These are phyloP conservation scores for Taxillus chinensis DNA, from an alignment of 164 flowering plant genomes.

Conservation along the genomic window DNA sequence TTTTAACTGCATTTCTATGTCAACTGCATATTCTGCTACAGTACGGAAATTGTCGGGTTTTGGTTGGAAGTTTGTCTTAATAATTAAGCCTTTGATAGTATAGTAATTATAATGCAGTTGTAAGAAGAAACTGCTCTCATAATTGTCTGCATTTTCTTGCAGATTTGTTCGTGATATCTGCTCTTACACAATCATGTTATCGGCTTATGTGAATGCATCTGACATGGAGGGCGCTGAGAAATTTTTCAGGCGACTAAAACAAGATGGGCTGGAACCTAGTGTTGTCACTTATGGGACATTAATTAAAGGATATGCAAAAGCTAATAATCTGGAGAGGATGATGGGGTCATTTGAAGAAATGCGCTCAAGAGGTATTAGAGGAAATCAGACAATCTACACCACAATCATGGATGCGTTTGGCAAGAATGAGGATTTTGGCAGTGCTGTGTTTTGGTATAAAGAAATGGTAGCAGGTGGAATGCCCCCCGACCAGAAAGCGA, in stretches of 20 bases:
- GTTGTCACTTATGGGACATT: constrained; percentile 76
- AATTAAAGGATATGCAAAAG: constrained; percentile 83
- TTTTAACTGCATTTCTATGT: not conserved
- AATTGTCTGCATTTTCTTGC: constrained; percentile 8
- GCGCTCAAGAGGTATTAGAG: constrained; percentile 42
- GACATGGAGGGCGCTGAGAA: constrained; percentile 97
- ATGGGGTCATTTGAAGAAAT: constrained; percentile 75
- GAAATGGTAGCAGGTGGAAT: constrained; percentile 67
- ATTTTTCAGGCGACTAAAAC: constrained; percentile 56
- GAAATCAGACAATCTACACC: constrained; percentile 69
- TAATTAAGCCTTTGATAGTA: too few species aligned
- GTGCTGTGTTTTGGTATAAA: constrained; percentile 75
- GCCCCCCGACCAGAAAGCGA: constrained; percentile 83
- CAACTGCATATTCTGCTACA: too few species aligned
- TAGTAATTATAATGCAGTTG: too few species aligned
- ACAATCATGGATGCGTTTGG: constrained; percentile 96
- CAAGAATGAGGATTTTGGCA: constrained; percentile 60
- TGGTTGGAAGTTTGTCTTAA: too few species aligned
- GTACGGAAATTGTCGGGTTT: too few species aligned
- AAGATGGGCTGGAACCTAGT: constrained; percentile 67
- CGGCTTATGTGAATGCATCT: constrained; percentile 82
- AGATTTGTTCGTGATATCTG: constrained; percentile 79
- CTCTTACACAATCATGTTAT: constrained; percentile 88
- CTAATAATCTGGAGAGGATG: constrained; percentile 65
- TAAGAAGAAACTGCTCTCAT: not conserved